Percentiles rank a stretch among this genome's conserved stretches.
phyloP scores from a whole-genome alignment of 352 stramenopile species.

The Thraustotheca clavata region DNA sequence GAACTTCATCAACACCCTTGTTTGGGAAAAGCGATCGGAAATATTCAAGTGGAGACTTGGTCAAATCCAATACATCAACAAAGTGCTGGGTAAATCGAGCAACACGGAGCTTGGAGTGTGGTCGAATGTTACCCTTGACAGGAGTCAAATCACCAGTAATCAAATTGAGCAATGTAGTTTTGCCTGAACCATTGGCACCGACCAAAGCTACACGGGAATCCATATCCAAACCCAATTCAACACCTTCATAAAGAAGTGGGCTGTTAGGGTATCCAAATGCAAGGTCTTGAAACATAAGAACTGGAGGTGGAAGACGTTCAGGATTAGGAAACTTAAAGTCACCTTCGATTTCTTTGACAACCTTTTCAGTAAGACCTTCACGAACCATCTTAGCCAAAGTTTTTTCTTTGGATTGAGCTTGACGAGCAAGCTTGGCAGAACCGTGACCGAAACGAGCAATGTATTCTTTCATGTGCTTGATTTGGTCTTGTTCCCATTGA shows the following conservation, averaged over 20 bases:
- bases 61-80: conserved; percentile 95
- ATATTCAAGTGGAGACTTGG: conserved; percentile 94
- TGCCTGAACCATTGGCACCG: conserved; percentile 94
- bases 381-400: conserved; percentile 98
- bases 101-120: conserved; percentile 94
- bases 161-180: conserved; percentile 97
- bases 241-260: conserved; percentile 85
- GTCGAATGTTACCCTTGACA: conserved; percentile 90
- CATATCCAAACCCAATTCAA: conserved; percentile 96
- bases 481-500: conserved; percentile 96
- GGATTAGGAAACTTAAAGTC: conserved; percentile 97
- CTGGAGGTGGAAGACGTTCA: conserved; percentile 89
- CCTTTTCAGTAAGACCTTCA: conserved; percentile 92
- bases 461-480: conserved; percentile 99
- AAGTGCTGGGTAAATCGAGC: conserved; percentile 98
- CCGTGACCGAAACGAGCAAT: conserved; percentile 98
- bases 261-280: conserved; percentile 92
- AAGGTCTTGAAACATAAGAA: conserved; percentile 97
- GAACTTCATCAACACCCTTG: conserved; percentile 91
- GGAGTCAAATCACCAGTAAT: conserved; percentile 94
- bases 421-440: conserved; percentile 94
- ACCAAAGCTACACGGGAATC: conserved; percentile 96
- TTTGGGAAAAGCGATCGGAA: conserved; percentile 91
- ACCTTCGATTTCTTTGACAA: conserved; percentile 71
- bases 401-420: conserved; percentile 97